Evolutionary conservation across 2,329 filamentous ascomycete species (phyloP).

Genomic region (Beauveria medogensis): DNA sequence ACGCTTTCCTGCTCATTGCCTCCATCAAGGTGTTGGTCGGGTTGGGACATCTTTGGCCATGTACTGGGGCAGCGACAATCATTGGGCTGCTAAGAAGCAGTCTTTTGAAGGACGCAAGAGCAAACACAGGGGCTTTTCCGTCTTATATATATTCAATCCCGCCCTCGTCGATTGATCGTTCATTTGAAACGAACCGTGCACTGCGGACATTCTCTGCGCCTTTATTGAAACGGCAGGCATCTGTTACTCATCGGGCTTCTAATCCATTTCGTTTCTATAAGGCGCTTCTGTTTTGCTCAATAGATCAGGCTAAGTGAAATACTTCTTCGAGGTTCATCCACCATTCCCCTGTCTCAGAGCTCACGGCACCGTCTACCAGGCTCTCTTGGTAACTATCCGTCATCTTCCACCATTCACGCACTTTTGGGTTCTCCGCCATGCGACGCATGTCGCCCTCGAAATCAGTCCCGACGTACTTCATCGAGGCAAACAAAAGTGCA

Average conservation of each 20-base stretch:
- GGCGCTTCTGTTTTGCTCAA: neutral
- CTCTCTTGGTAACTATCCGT: conserved; percentile 68
- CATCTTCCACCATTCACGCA: conserved; percentile 74
- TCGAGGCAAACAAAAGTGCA: conserved; percentile 62
- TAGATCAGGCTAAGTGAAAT: conserved; percentile 46
- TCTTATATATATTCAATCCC: no score
- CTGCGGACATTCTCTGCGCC: neutral
- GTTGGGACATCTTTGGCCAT: neutral
- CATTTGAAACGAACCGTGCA: neutral
- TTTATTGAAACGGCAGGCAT: neutral
- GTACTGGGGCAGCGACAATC: no score
- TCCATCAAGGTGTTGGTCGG: neutral
- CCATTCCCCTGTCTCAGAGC: conserved; percentile 55
- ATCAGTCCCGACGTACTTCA: conserved; percentile 71
- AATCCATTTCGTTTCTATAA: neutral
- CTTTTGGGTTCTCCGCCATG: conserved; percentile 65
- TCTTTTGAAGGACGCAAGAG: neutral
- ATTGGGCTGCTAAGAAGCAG: neutral
- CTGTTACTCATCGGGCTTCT: neutral
- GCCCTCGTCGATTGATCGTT: neutral
- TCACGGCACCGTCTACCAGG: conserved; percentile 50
- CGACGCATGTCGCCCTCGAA: conserved; percentile 67
- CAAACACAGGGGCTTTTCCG: neutral
- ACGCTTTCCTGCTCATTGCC: neutral
- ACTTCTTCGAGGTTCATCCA: conserved; percentile 64